Conservation (phyloP, 805 yeast genomes). For the Wickerhamomyces silvicola region DNA sequence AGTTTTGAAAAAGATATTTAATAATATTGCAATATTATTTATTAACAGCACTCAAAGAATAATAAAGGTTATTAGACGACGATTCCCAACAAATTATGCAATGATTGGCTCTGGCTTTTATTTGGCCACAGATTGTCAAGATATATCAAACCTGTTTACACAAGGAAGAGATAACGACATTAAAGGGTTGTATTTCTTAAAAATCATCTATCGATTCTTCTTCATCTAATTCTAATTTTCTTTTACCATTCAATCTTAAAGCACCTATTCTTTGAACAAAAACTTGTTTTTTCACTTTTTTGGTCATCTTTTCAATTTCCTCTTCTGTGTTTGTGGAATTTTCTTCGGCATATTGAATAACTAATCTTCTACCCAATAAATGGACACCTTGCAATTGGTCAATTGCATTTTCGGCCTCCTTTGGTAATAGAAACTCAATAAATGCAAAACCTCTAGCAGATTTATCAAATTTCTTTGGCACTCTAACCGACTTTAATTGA, state of each 20-base stretch:
- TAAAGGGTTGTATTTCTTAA: too few species aligned
- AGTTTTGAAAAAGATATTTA: too few species aligned
- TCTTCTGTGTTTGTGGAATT: slow-evolving; percentile 82
- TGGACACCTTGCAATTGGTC: slow-evolving; percentile 92
- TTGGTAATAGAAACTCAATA: slow-evolving; percentile 79
- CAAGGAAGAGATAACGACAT: too few species aligned
- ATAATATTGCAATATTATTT: too few species aligned
- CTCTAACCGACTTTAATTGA: slow-evolving; percentile 86
- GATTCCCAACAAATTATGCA: too few species aligned
- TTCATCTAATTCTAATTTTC: slow-evolving; percentile 54
- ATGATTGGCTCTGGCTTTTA: too few species aligned
- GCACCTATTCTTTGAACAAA: slow-evolving; percentile 72
- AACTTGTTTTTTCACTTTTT: slow-evolving; percentile 75
- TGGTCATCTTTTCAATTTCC: slow-evolving; percentile 86
- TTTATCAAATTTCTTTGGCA: slow-evolving; percentile 93
- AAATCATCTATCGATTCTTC: slow-evolving; percentile 14
- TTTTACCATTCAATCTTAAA: slow-evolving; percentile 61
- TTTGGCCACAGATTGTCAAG: too few species aligned
- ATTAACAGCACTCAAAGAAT: too few species aligned
- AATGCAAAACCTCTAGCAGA: slow-evolving; percentile 97
- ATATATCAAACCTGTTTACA: too few species aligned
- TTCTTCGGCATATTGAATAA: slow-evolving; percentile 84
- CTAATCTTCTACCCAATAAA: slow-evolving; percentile 89
- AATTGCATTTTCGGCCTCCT: slow-evolving; percentile 94
- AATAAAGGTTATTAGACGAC: too few species aligned